Percentiles rank a stretch among this genome's conserved stretches.
Evolutionary conservation across 1,139 yeast species (phyloP).

Genomic region (Blastobotrys illinoisensis): DNA sequence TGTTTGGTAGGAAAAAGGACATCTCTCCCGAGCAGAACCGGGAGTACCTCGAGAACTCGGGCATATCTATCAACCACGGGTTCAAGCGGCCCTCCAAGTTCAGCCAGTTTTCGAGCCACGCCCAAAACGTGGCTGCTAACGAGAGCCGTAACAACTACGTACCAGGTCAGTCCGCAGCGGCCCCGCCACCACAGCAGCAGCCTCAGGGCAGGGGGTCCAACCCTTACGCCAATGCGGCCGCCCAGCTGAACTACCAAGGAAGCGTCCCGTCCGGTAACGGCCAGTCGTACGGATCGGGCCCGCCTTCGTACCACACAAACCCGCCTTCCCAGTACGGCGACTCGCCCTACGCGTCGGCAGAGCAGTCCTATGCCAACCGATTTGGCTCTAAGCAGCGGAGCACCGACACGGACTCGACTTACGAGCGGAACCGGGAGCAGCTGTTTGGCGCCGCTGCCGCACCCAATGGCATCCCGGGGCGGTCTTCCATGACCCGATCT

Average conservation of each 20-base stretch:
- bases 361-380: conserved; percentile 21
- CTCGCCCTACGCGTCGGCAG: conserved; percentile 28
- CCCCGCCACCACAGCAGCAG: conserved; percentile 42
- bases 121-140: conserved; percentile 22
- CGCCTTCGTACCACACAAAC: conserved; percentile 12
- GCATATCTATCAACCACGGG: conserved; percentile 24
- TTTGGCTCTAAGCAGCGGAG: conserved; percentile 18
- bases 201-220: conserved; percentile 35
- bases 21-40: conserved; percentile 32
- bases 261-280: conserved; percentile 4
- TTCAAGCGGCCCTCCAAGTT: conserved; percentile 32
- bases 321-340: conserved; percentile 5
- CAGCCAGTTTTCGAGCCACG: conserved; percentile 31
- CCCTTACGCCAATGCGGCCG: conserved; percentile 37
- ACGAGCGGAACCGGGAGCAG: conserved; percentile 24
- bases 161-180: conserved; percentile 19
- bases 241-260: conserved; percentile 12
- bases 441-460: conserved; percentile 24
- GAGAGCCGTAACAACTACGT: conserved; percentile 8
- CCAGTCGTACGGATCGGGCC: conserved; percentile 2
- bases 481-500: conserved; percentile 9
- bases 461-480: conserved; percentile 13
- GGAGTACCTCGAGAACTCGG: conserved; percentile 27
- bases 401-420: conserved; percentile 21
- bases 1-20: conserved; percentile 34